Base-by-base conservation (phyloP, 495 filamentous ascomycete species). In the Haplographium delicatum region DNA sequence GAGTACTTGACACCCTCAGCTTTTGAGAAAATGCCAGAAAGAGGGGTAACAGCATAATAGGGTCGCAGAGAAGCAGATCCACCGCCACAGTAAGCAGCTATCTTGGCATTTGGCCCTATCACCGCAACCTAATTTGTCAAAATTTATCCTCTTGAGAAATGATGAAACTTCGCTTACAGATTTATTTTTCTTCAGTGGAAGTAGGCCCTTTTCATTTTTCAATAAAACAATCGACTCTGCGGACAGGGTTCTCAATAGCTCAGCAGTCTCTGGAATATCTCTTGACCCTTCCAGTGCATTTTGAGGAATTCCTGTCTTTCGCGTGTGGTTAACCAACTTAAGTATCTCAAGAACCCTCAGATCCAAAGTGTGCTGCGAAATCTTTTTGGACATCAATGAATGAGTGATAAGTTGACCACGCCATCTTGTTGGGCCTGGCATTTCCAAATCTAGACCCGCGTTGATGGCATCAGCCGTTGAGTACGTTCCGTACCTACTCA, bases 381-480 rank as follows among this genome's bases (percentile, higher is more conserved):
- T 71, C 57, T 79, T 82, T 47, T 75, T 72, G 1, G 72, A 73
- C 0, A 68, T 69, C 7, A 81, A 69, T 38, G 76, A 74, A 50
- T 82, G 79, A 26, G 67, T 71, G 44, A 84, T 69, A 40, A 74
- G 63, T 28, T 72, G 68, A 24, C 81, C 83, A 33, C 84, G 71
- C 70, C 80, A 86, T 43, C 75, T 68, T 4, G 84, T 68, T 30
- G 82, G 82, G 1, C 84, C 83, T 3, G 84, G 84, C 84, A 87
- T 87, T 61, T 88, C 84, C 13, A 89, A 64, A 59, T 88, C 83
- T 4, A 86, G 68, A 3, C 85, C 85, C 24, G 85, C 83, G 35
- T 78, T 75, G 25, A 83, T 71, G 6, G 83, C 75, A 15, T 80
- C 79, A 1, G 73, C 72, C 4, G 79, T 84, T 44, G 74, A 80